phyloP scores from a whole-genome alignment of 306 rosid species.

The Trifolium dubium region DNA sequence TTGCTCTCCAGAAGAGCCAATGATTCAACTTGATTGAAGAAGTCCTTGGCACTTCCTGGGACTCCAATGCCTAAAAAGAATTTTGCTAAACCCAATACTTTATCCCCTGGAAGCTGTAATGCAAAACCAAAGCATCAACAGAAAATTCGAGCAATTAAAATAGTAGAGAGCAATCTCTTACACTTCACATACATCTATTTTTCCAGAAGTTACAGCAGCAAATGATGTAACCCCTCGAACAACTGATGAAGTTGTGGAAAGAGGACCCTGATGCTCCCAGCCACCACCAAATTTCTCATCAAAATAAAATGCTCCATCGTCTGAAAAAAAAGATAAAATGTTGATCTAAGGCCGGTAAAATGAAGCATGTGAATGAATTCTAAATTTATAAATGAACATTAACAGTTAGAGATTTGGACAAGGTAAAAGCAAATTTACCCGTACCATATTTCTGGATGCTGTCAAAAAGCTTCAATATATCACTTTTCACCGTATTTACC shows the following conservation, averaged over 20 bases:
- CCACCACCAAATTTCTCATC: slow-evolving; percentile 84
- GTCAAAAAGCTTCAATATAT: slow-evolving; percentile 91
- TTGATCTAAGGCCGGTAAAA: slow-evolving; percentile 32
- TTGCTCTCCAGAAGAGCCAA: slow-evolving; percentile 81
- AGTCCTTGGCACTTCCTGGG: slow-evolving; percentile 90
- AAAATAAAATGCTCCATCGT: slow-evolving; percentile 85
- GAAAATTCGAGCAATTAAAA: slow-evolving; percentile 16
- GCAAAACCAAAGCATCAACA: slow-evolving; percentile 48
- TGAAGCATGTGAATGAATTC: slow-evolving; percentile 28
- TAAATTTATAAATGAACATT: background rate
- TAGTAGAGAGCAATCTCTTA: slow-evolving; percentile 21
- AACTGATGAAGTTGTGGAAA: slow-evolving; percentile 88
- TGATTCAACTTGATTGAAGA: slow-evolving; percentile 85
- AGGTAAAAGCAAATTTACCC: slow-evolving; percentile 39
- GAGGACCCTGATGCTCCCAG: slow-evolving; percentile 72
- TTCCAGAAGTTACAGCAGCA: slow-evolving; percentile 72
- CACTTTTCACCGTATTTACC: slow-evolving; percentile 78
- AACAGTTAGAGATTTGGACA: slow-evolving; percentile 17
- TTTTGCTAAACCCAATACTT: slow-evolving; percentile 86
- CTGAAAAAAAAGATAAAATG: slow-evolving; percentile 49
- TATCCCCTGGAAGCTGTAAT: slow-evolving; percentile 75
- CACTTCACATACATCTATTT: slow-evolving; percentile 66
- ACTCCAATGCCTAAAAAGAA: slow-evolving; percentile 88
- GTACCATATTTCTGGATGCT: slow-evolving; percentile 91
- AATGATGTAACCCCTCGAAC: slow-evolving; percentile 82